Evolutionary conservation across 805 yeast genomes (phyloP).

Genomic region (Candida palmyrensis): DNA sequence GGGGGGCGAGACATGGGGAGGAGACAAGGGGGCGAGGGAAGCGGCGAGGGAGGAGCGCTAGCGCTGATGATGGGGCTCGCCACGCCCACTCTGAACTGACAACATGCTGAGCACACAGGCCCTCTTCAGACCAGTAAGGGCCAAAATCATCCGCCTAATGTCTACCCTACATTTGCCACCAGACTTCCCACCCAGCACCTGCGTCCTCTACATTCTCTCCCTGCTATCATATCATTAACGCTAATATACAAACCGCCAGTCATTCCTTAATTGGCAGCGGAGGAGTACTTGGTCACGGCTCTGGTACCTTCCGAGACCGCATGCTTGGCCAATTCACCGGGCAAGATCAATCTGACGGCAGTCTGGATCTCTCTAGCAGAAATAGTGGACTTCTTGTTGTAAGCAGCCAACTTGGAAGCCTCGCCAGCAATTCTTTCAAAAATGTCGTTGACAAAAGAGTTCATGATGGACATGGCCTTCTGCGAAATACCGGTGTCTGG

Average conservation of each 20-base stretch:
- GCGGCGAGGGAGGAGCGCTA: no score
- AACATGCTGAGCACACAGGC: no score
- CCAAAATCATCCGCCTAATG: no score
- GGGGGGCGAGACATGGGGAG: no score
- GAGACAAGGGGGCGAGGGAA: no score
- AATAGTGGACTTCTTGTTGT: conserved; percentile 35
- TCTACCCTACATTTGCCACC: not conserved
- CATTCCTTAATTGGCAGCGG: conserved; percentile 26
- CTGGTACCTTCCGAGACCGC: conserved; percentile 37
- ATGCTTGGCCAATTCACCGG: conserved; percentile 37
- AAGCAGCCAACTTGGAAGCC: conserved; percentile 36
- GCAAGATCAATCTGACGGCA: conserved; percentile 35
- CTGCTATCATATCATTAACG: conserved; percentile 4
- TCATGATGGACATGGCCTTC: conserved; percentile 36
- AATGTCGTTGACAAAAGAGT: conserved; percentile 33
- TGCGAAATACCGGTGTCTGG: conserved; percentile 37
- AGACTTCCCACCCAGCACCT: not conserved
- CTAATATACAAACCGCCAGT: conserved; percentile 6
- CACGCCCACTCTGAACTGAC: no score
- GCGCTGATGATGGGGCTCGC: no score
- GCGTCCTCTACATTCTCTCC: not conserved
- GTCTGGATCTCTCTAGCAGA: conserved; percentile 36
- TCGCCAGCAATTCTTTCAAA: conserved; percentile 34
- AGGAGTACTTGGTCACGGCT: conserved; percentile 36
- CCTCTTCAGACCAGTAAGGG: no score